Evolutionary conservation across 1,284 basidiomycete genomes (phyloP).

Genomic region (Trametes polyzona): DNA sequence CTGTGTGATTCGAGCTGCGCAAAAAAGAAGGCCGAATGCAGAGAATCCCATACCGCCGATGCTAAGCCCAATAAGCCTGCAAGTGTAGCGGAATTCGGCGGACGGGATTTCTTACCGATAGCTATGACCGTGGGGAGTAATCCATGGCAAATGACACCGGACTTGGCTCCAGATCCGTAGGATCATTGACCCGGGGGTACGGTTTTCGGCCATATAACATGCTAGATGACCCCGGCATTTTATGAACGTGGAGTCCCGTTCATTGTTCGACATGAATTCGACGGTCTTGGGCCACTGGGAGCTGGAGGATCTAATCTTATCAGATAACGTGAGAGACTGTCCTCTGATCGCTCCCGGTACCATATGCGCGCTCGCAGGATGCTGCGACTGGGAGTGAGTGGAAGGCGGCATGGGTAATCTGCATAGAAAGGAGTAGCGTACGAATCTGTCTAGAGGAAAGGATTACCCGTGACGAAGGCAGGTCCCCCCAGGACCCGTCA

Average conservation of each 20-base stretch:
- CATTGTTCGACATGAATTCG: neutral
- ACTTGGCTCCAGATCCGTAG: neutral
- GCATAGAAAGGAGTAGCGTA: neutral
- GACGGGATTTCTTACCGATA: neutral
- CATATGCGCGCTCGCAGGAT: too few relatives aligned
- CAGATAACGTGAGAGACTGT: slow-evolving; percentile 4
- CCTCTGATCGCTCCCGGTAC: neutral
- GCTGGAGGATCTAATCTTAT: slow-evolving; percentile 5
- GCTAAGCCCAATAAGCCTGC: neutral
- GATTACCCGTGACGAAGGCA: neutral
- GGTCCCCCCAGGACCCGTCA: neutral
- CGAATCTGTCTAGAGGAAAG: neutral
- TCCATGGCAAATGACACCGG: neutral
- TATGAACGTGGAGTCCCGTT: neutral
- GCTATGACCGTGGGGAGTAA: neutral
- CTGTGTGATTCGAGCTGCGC: neutral
- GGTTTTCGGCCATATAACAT: slow-evolving; percentile 4
- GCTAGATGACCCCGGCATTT: neutral
- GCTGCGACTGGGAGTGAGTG: neutral
- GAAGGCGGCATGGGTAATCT: neutral
- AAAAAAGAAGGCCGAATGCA: neutral
- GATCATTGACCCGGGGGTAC: slow-evolving; percentile 3
- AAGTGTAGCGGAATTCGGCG: neutral
- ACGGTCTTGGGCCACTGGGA: neutral
- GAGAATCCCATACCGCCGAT: neutral